phyloP scores from a whole-genome alignment of 495 filamentous ascomycete genomes.

The Hypoxylon intermedium region DNA sequence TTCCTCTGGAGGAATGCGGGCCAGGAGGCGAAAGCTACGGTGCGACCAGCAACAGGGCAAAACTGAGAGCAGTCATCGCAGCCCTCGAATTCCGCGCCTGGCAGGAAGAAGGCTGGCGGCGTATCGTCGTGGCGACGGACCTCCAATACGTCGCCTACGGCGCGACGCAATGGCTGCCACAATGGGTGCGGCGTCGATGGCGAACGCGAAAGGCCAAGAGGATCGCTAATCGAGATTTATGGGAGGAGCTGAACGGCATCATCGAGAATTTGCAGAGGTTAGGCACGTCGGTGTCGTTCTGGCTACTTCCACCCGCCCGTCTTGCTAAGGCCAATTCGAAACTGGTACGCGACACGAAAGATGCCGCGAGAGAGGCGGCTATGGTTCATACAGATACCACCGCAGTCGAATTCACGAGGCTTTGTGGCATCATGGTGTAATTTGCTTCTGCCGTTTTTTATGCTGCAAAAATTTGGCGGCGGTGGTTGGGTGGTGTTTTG shows the following conservation, averaged over 20 bases:
- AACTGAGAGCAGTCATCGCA: slow-evolving; percentile 54
- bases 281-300: slow-evolving; percentile 45
- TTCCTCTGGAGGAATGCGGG: slow-evolving; percentile 43
- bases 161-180: slow-evolving; percentile 49
- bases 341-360: slow-evolving; percentile 37
- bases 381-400: slow-evolving; percentile 5
- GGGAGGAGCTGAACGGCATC: slow-evolving; percentile 46
- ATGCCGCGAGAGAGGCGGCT: slow-evolving; percentile 36
- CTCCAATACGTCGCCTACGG: slow-evolving; percentile 55
- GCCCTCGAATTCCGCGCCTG: slow-evolving; percentile 50
- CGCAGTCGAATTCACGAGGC: slow-evolving; percentile 33
- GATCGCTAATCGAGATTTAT: slow-evolving; percentile 53
- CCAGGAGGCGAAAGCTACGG: slow-evolving; percentile 30
- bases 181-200: slow-evolving; percentile 54
- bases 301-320: slow-evolving; percentile 29
- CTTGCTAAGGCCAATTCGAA: slow-evolving; percentile 12
- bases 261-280: slow-evolving; percentile 1
- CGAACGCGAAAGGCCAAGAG: slow-evolving; percentile 6
- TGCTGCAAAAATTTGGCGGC: too few species aligned
- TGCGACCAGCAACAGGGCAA: slow-evolving; percentile 53
- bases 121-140: slow-evolving; percentile 56
- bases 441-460: neutral
- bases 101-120: slow-evolving; percentile 49
- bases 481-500: too few species aligned
- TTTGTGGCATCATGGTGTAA: slow-evolving; percentile 40